Base-by-base conservation (phyloP, 768 basidiomycete genomes). In the Lentinula sp. region DNA sequence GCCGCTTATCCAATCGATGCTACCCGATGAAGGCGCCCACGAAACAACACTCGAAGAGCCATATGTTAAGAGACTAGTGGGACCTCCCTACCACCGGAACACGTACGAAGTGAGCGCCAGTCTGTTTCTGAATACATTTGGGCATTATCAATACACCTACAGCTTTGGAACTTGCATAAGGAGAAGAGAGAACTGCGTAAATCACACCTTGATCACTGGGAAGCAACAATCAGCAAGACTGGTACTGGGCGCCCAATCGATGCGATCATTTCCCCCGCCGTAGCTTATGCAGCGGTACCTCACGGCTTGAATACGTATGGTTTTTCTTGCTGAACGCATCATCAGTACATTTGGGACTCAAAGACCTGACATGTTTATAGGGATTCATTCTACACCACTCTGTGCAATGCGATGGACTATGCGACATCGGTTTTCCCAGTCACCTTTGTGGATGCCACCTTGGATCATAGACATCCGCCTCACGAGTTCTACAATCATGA, bases 191-290 rank as follows among this genome's bases (percentile, higher is more conserved):
- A 77, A 9, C 64, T 87, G 35, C 79, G 87, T 23, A 75, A 83
- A 64, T 76, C 78, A 50, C 85, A 90, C 66, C 70, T 88, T 50
- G 80, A 85, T 55, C 72, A 82, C 56, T 91, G 89, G 90, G 78
- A 85, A 53, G 75, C 71, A 6, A 87, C 85, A 0, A 72, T 65
- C 9, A 63, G 59, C 0, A 56, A 65, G 16, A 91, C 89, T 0
- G 82, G 81, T 0, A 92, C 88, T 0, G 88, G 86, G 0, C 73
- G 91, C 1, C 87, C 89, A 6, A 80, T 92, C 5, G 91, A 93
- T 67, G 90, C 86, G 1, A 83, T 93, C 65, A 85, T 93, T 42
- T 73, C 77, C 2, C 87, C 91, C 28, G 78, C 75, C 2, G 85
- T 86, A 1, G 78, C 88, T 1, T 85, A 75, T 67, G 73, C 79